Evolutionary conservation across 768 basidiomycete species (phyloP), one percentile per base, ranked within the genome.

Genomic region (Xerocomellus intermedius): DNA sequence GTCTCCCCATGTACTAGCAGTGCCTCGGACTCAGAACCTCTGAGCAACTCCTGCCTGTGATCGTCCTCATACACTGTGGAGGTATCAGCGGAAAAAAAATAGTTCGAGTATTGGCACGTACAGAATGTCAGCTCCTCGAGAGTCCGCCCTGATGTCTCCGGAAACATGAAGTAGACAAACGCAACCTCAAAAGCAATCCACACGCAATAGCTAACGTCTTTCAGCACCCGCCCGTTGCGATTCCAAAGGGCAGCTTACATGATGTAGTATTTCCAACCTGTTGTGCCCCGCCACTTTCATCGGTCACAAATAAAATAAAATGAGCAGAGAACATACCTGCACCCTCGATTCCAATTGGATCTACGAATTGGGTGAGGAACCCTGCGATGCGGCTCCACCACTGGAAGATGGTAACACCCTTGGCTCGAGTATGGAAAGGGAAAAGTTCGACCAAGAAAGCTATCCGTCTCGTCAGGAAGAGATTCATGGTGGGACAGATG

Each of bases 391-490:
- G 78, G 43, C 78, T 74, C 67, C 78, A 82, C 75, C 77, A 81
- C 59, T 85, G 82, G 73, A 81, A 85, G 22, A 85, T 62, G 5
- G 83, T 70, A 50, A 86, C 78, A 36, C 85, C 85, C 64, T 78
- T 81, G 1, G 84, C 78, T 55, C 85, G 81, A 30, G 77, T 76
- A 56, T 82, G 79, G 71, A 75, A 86, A 0, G 85, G 84, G 75
- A 86, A 86, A 30, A 86, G 64, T 59, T 86, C 85, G 21, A 85
- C 83, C 56, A 85, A 69, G 76, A 76, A 85, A 3, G 21, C 39
- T 41, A 14, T 41, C 13, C 19, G 12, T 13, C 14, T 19, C 21
- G 26, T 26, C 26, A 26, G 26, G 5, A 26, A 13, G 17, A 38
- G 9, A n/a, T 21, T 41, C 39, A 13, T 13, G 39, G 14, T 21